A percentile compares a stretch with the other conserved stretches of the same genome.
Evolutionary conservation across 176 grass and related monocot species (phyloP).

Genomic region (Rhipidocladum racemiflorum): DNA sequence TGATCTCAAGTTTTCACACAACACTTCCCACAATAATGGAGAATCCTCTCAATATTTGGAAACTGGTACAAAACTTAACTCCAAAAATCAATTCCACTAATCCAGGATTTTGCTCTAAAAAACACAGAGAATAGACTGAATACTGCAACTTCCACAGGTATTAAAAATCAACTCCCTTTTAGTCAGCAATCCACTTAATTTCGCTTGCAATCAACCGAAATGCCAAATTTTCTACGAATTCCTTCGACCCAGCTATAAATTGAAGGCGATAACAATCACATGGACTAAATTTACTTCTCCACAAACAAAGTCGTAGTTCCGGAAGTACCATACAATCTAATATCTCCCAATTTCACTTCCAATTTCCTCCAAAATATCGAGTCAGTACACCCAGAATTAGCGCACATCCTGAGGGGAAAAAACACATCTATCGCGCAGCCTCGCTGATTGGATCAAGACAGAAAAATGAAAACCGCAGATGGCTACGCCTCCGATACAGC

Average conservation of each 20-base stretch:
- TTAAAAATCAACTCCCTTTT: not conserved
- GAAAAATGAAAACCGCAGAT: not conserved
- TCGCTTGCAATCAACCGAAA: not conserved
- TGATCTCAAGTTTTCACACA: not conserved
- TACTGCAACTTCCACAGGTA: not conserved
- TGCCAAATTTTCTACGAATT: not conserved
- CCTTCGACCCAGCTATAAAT: not conserved
- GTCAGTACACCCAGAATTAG: not conserved
- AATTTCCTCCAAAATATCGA: constrained; percentile 1
- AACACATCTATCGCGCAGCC: not conserved
- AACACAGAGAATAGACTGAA: not conserved
- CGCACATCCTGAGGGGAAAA: not conserved
- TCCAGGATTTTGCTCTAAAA: not conserved
- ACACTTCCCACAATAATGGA: not conserved
- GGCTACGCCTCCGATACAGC: not conserved
- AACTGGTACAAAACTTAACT: not conserved
- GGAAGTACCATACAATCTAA: not conserved
- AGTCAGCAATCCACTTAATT: not conserved
- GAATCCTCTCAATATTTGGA: not conserved
- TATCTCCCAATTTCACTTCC: constrained; percentile 5
- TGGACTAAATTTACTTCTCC: not conserved
- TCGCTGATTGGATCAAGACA: not conserved
- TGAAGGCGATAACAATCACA: not conserved
- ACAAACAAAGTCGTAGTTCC: not conserved
- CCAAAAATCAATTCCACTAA: not conserved